Percentiles rank a stretch among this genome's conserved stretches.
phyloP scores from a whole-genome alignment of 495 filamentous ascomycete genomes.

The Trichocladium uniseriatum region DNA sequence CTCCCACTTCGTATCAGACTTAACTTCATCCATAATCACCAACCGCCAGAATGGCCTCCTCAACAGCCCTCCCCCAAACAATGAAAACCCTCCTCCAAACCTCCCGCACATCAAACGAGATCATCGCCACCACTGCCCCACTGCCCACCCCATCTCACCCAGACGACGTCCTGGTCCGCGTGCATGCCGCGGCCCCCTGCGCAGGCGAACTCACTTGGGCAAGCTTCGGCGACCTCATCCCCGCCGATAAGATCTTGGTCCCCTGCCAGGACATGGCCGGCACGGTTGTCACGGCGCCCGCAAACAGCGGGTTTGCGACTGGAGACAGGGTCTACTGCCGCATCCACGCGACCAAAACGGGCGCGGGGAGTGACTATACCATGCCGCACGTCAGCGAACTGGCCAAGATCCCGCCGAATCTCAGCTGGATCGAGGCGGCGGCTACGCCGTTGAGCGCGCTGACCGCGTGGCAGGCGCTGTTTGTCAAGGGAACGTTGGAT shows the following conservation, averaged over 20 bases:
- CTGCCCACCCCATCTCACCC: slow-evolving; percentile 21
- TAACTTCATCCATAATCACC: too few relatives aligned
- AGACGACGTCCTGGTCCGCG: slow-evolving; percentile 51
- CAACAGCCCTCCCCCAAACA: slow-evolving; percentile 13
- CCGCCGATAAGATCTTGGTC: slow-evolving; percentile 36
- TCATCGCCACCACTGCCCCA: slow-evolving; percentile 21
- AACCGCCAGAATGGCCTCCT: too few relatives aligned
- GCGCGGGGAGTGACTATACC: slow-evolving; percentile 50
- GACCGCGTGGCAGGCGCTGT: slow-evolving; percentile 54
- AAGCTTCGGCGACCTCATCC: slow-evolving; percentile 33
- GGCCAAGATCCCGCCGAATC: slow-evolving; percentile 40
- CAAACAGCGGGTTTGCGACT: slow-evolving; percentile 40
- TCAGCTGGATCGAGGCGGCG: slow-evolving; percentile 45
- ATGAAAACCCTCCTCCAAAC: slow-evolving; percentile 29
- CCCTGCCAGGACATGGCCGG: slow-evolving; percentile 48
- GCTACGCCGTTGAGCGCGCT: slow-evolving; percentile 49
- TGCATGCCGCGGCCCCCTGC: slow-evolving; percentile 47
- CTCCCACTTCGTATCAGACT: too few relatives aligned
- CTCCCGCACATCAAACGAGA: slow-evolving; percentile 11
- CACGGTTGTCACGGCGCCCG: slow-evolving; percentile 31
- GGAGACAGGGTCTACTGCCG: slow-evolving; percentile 54
- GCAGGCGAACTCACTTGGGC: slow-evolving; percentile 46
- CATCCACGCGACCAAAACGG: slow-evolving; percentile 36
- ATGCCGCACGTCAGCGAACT: slow-evolving; percentile 24
- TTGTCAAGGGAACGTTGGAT: slow-evolving; percentile 30